Evolutionary conservation across 2,329 filamentous ascomycete genomes (phyloP).

Genomic region (Epichloe amarillans): DNA sequence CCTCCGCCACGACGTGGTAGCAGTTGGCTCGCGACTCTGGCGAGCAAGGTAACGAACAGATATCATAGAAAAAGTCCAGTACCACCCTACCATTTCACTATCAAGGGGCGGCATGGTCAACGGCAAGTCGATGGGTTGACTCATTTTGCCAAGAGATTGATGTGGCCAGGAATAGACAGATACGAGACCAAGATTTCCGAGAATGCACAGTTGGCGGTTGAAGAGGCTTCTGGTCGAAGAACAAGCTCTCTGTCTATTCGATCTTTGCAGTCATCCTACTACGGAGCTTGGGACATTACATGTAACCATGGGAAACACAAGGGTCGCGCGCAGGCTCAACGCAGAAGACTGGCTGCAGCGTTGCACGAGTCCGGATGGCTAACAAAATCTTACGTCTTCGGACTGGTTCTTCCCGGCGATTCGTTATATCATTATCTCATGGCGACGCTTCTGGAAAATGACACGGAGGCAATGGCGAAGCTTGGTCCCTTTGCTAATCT

Average conservation of each 20-base stretch:
- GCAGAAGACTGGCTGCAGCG: constrained; percentile 42
- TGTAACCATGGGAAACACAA: constrained; percentile 17
- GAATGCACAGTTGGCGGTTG: constrained; percentile 30
- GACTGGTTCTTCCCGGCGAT: constrained; percentile 51
- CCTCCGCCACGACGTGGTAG: constrained; percentile 10
- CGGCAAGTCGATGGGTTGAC: constrained; percentile 48
- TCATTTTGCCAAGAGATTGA: constrained; percentile 49
- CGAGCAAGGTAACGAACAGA: constrained; percentile 36
- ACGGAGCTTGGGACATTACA: constrained; percentile 27
- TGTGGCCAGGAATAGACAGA: constrained; percentile 47
- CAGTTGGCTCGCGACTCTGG: constrained; percentile 45
- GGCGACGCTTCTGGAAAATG: constrained; percentile 51
- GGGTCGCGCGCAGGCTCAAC: constrained; percentile 25
- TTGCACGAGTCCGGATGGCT: constrained; percentile 51
- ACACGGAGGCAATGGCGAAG: constrained; percentile 42
- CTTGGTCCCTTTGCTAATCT: constrained; percentile 49
- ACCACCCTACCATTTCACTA: constrained; percentile 29
- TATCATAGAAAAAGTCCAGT: constrained; percentile 22
- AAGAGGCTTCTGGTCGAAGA: constrained; percentile 20
- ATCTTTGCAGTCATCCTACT: constrained; percentile 31
- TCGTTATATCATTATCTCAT: constrained; percentile 50
- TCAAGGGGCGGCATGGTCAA: constrained; percentile 40
- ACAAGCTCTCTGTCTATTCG: constrained; percentile 21
- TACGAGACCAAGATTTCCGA: constrained; percentile 35
- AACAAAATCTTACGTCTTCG: constrained; percentile 54